Conservation (phyloP, 805 yeast genomes). For the Lipomyces lipofer region DNA sequence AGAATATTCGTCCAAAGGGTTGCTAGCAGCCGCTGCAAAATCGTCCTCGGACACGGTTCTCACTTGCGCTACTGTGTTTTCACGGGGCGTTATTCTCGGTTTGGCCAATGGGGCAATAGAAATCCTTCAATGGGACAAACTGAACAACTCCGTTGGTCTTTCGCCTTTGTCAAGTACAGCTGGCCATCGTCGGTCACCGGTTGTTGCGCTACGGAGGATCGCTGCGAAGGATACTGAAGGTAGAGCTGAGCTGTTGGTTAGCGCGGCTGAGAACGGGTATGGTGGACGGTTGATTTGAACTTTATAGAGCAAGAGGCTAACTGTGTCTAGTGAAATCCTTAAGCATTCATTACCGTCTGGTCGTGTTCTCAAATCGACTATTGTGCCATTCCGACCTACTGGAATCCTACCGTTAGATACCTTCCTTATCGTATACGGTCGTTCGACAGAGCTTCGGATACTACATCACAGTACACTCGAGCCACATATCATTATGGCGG, state of each 20-base stretch:
- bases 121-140: conserved; percentile 27
- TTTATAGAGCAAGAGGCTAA: not conserved
- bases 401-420: conserved; percentile 23
- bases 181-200: conserved; percentile 28
- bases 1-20: not conserved
- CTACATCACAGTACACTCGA: conserved; percentile 29
- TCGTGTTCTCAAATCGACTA: conserved; percentile 23
- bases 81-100: conserved; percentile 27
- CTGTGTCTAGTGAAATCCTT: conserved; percentile 20
- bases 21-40: conserved; percentile 13
- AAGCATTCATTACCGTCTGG: conserved; percentile 32
- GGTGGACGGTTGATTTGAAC: not conserved
- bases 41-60: conserved; percentile 20
- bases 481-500: conserved; percentile 26
- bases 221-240: conserved; percentile 31
- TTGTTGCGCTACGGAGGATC: conserved; percentile 24
- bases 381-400: conserved; percentile 29
- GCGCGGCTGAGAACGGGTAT: conserved; percentile 29
- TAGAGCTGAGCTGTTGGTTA: conserved; percentile 25
- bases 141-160: not conserved
- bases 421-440: conserved; percentile 25
- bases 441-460: conserved; percentile 29
- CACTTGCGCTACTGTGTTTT: conserved; percentile 27
- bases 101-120: conserved; percentile 27
- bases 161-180: conserved; percentile 29